These are phyloP conservation scores for Colletotrichum nymphaeae DNA, from an alignment of 2,329 filamentous ascomycete genomes.

Conservation along the genomic window DNA sequence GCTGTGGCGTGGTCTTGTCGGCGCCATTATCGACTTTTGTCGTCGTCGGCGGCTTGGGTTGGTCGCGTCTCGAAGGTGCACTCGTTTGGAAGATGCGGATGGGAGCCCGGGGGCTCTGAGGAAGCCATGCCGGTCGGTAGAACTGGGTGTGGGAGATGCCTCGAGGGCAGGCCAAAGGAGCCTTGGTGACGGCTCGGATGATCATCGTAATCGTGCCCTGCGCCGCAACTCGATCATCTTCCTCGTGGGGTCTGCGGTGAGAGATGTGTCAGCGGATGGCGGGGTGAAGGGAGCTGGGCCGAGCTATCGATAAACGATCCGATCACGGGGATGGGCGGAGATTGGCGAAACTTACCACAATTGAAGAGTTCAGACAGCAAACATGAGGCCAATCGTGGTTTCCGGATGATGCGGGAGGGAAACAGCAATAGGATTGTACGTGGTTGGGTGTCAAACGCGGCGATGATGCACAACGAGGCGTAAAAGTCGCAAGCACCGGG, in stretches of 20 bases:
- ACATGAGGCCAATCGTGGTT: not conserved
- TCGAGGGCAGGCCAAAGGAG: conserved; percentile 32
- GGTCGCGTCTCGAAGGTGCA: conserved; percentile 28
- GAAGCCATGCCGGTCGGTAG: conserved; percentile 33
- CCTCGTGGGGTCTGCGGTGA: not conserved
- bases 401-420: not conserved
- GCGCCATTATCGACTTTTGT: not conserved
- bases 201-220: conserved; percentile 34
- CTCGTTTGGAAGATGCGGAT: conserved; percentile 37
- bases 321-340: not conserved
- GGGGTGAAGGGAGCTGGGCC: not conserved
- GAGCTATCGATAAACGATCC: conserved; percentile 10
- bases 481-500: conserved; percentile 23
- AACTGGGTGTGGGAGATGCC: conserved; percentile 13
- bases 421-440: not conserved
- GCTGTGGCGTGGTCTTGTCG: not conserved
- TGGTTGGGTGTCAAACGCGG: not conserved
- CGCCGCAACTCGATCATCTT: conserved; percentile 34
- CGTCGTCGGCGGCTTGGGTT: not conserved
- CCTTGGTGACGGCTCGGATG: conserved; percentile 32
- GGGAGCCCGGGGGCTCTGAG: conserved; percentile 25
- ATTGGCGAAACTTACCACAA: conserved; percentile 1
- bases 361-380: not conserved
- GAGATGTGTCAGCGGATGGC: conserved; percentile 5
- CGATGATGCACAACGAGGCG: conserved; percentile 10